These are phyloP conservation scores for Pichia heedii DNA, from an alignment of 805 yeast genomes.

Conservation along the genomic window DNA sequence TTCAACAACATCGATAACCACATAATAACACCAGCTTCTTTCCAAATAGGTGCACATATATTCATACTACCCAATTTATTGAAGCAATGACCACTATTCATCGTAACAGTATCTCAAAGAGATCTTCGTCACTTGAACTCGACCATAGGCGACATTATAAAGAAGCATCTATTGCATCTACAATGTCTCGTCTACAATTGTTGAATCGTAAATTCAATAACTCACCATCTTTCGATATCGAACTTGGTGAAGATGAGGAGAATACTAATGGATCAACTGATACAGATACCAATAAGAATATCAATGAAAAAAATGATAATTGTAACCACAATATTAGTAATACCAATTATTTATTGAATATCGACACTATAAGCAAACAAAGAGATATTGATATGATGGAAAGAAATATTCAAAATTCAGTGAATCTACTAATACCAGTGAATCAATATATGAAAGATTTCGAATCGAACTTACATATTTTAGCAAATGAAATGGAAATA, in stretches of 20 bases:
- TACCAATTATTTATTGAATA: slow-evolving; percentile 12
- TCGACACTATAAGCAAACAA: slow-evolving; percentile 6
- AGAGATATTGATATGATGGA: slow-evolving; percentile 5
- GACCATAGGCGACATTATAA: not conserved
- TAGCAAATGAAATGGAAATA: slow-evolving; percentile 53
- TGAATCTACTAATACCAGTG: slow-evolving; percentile 37
- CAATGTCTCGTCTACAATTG: slow-evolving; percentile 2
- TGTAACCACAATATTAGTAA: not conserved
- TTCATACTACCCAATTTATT: too few relatives aligned
- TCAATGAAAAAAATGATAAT: not conserved
- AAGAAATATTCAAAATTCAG: slow-evolving; percentile 8
- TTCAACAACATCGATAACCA: too few relatives aligned
- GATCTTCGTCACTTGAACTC: not conserved
- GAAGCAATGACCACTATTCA: slow-evolving; percentile 2
- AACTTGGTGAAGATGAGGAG: slow-evolving; percentile 3
- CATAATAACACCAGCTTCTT: too few relatives aligned
- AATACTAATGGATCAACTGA: not conserved
- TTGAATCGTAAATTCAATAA: slow-evolving; percentile 5
- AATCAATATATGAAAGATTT: slow-evolving; percentile 45
- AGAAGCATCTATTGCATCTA: not conserved
- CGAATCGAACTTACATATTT: slow-evolving; percentile 44
- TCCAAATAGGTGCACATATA: too few relatives aligned
- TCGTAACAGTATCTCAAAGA: slow-evolving; percentile 4
- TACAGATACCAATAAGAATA: not conserved
- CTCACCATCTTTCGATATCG: slow-evolving; percentile 6